Evolutionary conservation across 805 yeast genomes (phyloP).

Genomic region (Candida orba): DNA sequence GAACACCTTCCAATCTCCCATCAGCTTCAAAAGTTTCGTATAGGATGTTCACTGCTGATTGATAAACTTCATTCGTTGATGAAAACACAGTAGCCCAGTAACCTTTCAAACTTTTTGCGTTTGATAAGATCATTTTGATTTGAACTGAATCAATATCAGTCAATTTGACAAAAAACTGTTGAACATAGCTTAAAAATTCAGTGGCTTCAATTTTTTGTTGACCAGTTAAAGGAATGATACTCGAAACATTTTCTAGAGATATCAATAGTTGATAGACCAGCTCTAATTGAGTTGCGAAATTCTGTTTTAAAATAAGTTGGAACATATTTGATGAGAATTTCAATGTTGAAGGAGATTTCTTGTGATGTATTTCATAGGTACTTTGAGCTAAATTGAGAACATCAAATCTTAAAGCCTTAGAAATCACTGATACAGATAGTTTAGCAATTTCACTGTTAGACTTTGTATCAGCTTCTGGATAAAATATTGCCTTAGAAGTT

Average conservation of each 20-base stretch:
- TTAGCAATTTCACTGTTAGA: slow-evolving; percentile 27
- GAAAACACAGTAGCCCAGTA: slow-evolving; percentile 73
- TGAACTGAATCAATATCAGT: slow-evolving; percentile 32
- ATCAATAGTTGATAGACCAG: slow-evolving; percentile 18
- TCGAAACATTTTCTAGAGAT: slow-evolving; percentile 23
- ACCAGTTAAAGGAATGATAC: slow-evolving; percentile 20
- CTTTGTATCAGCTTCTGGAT: slow-evolving; percentile 21
- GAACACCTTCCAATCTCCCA: slow-evolving; percentile 74
- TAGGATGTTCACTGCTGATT: slow-evolving; percentile 61
- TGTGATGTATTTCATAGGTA: slow-evolving; percentile 30
- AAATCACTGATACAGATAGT: slow-evolving; percentile 31
- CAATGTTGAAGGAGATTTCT: slow-evolving; percentile 24
- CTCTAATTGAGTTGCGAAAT: slow-evolving; percentile 17
- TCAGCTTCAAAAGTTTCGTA: slow-evolving; percentile 74
- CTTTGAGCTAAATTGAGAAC: slow-evolving; percentile 35
- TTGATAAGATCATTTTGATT: slow-evolving; percentile 32
- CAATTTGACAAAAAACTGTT: slow-evolving; percentile 31
- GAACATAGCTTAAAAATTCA: slow-evolving; percentile 25
- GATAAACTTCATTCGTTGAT: slow-evolving; percentile 49
- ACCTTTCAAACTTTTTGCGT: slow-evolving; percentile 44
- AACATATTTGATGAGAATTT: slow-evolving; percentile 24
- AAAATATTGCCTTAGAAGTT: slow-evolving; percentile 24
- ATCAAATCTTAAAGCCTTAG: slow-evolving; percentile 40
- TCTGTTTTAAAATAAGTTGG: slow-evolving; percentile 23
- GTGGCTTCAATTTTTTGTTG: slow-evolving; percentile 23